Evolutionary conservation across 371 early-diverging fungal genomes (phyloP), one percentile per base, ranked within the genome.

Genomic region (Lichtheimia corymbifera): DNA sequence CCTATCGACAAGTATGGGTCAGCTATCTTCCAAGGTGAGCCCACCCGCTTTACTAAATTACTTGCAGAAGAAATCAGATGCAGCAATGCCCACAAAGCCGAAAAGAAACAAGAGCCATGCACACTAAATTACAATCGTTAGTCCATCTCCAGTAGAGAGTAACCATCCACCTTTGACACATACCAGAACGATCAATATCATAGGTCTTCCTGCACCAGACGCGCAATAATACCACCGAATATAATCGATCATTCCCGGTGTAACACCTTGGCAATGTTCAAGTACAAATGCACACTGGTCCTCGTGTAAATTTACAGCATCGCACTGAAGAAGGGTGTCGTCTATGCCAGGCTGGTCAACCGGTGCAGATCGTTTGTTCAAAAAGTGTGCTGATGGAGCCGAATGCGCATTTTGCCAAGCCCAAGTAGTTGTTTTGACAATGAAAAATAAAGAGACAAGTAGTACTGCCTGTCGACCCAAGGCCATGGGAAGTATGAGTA

Each of bases 41-140:
- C 22, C 47, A 9, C 12, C 12, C 47, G 0, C 22, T 6, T 18
- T 13, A 0, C 17, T 47, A 59, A 35, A 18, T 14, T 20, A 62
- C 74, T 71, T 79, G 82, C 89, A 89, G 61, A 89, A 89, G 55
- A 88, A 89, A 59, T 89, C 89, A 17, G 87, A 87, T 3, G 89
- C 89, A n/a, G 87, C 85, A 12, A 86, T 83, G 14, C 89, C 87
- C 2, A 88, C 81, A 62, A 88, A 86, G 0, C 84, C 86, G 73
- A 89, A 89, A 11, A 88, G 65, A 58, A 85, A 87, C 20, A 83
- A 35, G 50, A 87, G 55, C 87, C 87, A 85, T 11, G 63, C 22
- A 55, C 75, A 78, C 87, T 85, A 20, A 1, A 47, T 24, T 18
- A 22, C 9, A 47, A 42, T 13, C 4, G 7, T 28, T 5, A 28